These are phyloP conservation scores for Colletotrichum sp. DNA, from an alignment of 2,329 filamentous ascomycete genomes.

Conservation along the genomic window DNA sequence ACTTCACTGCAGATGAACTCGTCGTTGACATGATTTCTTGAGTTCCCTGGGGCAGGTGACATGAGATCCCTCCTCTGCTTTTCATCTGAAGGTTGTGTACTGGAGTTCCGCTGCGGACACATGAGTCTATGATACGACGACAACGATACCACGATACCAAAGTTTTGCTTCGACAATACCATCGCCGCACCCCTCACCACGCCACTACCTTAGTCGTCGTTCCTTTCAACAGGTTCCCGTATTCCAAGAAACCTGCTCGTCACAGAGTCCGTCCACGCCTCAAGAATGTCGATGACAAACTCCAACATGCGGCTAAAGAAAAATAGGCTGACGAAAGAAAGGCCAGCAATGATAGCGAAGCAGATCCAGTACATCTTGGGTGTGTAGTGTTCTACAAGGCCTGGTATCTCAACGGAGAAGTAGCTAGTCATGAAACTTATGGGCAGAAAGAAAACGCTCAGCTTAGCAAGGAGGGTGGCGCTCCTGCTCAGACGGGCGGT, in stretches of 20 bases:
- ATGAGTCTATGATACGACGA: background rate
- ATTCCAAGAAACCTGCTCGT: background rate
- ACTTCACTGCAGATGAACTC: background rate
- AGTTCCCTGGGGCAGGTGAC: background rate
- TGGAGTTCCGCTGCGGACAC: background rate
- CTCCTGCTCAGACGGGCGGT: conserved; percentile 75
- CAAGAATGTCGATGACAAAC: conserved; percentile 49
- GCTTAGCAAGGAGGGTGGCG: conserved; percentile 75
- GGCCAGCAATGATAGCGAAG: conserved; percentile 67
- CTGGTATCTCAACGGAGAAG: conserved; percentile 70
- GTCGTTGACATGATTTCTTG: background rate
- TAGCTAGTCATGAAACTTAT: conserved; percentile 78
- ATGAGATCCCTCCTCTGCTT: background rate
- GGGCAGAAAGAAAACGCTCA: conserved; percentile 77
- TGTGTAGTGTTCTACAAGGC: conserved; percentile 62
- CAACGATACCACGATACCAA: background rate
- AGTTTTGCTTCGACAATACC: background rate
- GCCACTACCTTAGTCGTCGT: background rate
- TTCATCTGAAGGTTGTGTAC: background rate
- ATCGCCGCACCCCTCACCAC: background rate
- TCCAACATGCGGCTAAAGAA: conserved; percentile 53
- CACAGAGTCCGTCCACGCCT: conserved; percentile 33
- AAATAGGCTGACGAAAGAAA: conserved; percentile 64
- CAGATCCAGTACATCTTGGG: conserved; percentile 69
- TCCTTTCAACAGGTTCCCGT: background rate